These are phyloP conservation scores for Sequoia sempervirens DNA, from an alignment of 75 land plant species.

Conservation along the genomic window DNA sequence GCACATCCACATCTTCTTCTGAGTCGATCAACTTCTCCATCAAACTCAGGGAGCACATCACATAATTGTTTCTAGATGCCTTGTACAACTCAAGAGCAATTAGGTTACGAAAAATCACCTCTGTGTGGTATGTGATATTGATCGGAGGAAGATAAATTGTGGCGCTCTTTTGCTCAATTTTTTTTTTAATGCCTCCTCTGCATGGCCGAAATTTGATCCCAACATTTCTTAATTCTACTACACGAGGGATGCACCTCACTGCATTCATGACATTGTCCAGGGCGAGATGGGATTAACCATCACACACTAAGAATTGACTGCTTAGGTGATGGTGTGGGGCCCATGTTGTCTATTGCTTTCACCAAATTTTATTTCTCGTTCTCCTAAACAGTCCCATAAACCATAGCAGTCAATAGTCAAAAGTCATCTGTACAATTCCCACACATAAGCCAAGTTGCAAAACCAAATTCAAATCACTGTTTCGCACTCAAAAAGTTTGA, in stretches of 20 bases:
- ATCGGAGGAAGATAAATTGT: conserved; percentile 34
- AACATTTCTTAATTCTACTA: conserved; percentile 36
- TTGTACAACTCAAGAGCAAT: conserved; percentile 63
- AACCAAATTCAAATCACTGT: too few relatives aligned
- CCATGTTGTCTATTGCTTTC: too few relatives aligned
- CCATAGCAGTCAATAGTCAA: too few relatives aligned
- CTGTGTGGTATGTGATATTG: conserved; percentile 35
- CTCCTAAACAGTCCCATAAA: too few relatives aligned
- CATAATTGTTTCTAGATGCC: conserved; percentile 26
- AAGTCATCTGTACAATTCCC: too few relatives aligned
- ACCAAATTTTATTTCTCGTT: too few relatives aligned
- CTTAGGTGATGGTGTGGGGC: too few relatives aligned
- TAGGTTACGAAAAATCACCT: conserved; percentile 54
- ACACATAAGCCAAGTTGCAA: too few relatives aligned
- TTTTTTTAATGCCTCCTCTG: conserved; percentile 41
- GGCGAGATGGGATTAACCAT: too few relatives aligned
- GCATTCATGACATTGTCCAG: conserved; percentile 29
- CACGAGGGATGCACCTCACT: conserved; percentile 42
- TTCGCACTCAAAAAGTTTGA: too few relatives aligned
- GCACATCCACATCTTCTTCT: conserved; percentile 40
- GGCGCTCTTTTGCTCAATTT: conserved; percentile 34
- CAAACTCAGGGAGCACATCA: conserved; percentile 51
- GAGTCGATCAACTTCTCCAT: conserved; percentile 59
- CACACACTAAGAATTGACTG: too few relatives aligned
- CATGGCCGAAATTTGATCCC: conserved; percentile 38